Evolutionary conservation across 345 rosid genomes (phyloP).

Genomic region (Turritis glabra): DNA sequence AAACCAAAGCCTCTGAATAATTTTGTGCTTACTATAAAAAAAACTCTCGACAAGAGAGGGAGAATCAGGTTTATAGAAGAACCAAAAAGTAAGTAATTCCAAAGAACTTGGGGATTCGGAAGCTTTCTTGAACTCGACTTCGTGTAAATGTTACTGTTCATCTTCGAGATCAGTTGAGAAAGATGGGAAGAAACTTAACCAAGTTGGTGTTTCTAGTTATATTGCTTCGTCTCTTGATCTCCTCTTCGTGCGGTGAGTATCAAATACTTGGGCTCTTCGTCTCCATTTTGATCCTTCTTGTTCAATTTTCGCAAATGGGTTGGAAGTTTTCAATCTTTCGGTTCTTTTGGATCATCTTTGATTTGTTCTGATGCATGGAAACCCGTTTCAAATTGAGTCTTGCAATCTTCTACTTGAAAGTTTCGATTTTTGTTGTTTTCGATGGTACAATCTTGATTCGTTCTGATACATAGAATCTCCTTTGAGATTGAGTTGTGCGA

Average conservation of each 20-base stretch:
- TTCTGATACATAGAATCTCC: background rate
- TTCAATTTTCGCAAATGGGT: background rate
- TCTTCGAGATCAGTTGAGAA: background rate
- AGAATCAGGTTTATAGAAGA: background rate
- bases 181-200: slow-evolving; percentile 1
- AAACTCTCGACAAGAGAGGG: background rate
- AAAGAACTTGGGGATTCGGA: background rate
- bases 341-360: background rate
- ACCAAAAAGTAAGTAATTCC: too few species aligned
- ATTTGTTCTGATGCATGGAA: background rate
- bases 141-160: too few species aligned
- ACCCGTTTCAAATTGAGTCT: too few species aligned
- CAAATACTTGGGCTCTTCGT: background rate
- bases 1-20: background rate
- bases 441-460: background rate
- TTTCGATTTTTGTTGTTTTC: background rate
- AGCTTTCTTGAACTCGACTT: too few species aligned
- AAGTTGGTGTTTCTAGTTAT: background rate
- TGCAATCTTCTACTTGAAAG: too few species aligned
- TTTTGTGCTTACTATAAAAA: background rate
- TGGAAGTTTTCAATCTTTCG: background rate
- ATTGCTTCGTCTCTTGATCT: slow-evolving; percentile 3
- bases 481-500: too few species aligned
- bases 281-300: background rate
- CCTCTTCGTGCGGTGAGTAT: slow-evolving; percentile 17